Evolutionary conservation across 2,329 filamentous ascomycete genomes (phyloP).

Genomic region (Diplodia intermedia): DNA sequence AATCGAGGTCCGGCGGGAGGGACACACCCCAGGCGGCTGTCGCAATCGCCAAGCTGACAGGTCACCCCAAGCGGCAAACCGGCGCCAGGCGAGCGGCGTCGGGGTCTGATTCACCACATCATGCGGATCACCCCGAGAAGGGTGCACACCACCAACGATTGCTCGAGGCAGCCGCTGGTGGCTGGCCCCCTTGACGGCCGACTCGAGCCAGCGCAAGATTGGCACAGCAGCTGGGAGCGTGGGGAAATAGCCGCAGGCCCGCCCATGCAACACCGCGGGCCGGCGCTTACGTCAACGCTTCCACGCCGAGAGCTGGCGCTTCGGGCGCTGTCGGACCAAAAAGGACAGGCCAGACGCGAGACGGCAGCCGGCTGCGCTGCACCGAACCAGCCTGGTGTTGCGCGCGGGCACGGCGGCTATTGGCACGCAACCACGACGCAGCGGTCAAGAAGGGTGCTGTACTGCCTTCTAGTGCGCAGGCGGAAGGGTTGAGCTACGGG

Average conservation of each 20-base stretch:
- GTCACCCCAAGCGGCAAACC: constrained; percentile 23
- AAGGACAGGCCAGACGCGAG: not conserved
- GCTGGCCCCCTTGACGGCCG: constrained; percentile 16
- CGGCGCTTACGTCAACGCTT: constrained; percentile 26
- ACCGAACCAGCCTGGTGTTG: not conserved
- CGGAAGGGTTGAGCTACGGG: constrained; percentile 3
- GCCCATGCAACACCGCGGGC: constrained; percentile 12
- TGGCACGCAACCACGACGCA: constrained; percentile 1
- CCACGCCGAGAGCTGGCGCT: constrained; percentile 18
- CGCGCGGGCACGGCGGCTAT: not conserved
- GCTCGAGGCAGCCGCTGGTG: constrained; percentile 26
- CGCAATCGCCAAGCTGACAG: constrained; percentile 24
- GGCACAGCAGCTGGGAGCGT: constrained; percentile 12
- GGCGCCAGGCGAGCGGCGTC: constrained; percentile 24
- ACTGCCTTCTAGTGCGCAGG: not conserved
- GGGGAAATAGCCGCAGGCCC: constrained; percentile 28
- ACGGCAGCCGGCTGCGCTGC: not conserved
- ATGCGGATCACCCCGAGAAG: constrained; percentile 16
- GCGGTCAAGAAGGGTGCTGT: constrained; percentile 5
- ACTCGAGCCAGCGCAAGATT: constrained; percentile 4
- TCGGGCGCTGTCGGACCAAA: constrained; percentile 23
- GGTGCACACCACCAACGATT: constrained; percentile 21
- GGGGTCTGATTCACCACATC: constrained; percentile 25
- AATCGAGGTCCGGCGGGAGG: constrained; percentile 23
- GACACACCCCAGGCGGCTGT: constrained; percentile 20